Percentiles rank a stretch among this genome's conserved stretches.
Evolutionary conservation across 2,329 filamentous ascomycete genomes (phyloP).

Genomic region (Sporothrix sp.): DNA sequence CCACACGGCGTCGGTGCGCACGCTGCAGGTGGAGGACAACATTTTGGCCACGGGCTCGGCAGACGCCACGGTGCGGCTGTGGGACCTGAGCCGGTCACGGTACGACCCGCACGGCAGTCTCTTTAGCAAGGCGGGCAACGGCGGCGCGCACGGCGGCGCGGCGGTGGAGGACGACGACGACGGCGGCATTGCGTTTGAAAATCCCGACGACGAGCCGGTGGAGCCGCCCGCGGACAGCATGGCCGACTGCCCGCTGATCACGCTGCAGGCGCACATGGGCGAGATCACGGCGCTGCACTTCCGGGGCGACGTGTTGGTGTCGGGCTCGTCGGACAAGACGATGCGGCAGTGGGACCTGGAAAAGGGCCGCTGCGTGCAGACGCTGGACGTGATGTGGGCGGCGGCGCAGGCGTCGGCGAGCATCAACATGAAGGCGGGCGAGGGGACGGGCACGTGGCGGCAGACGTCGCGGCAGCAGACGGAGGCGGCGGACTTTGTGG

Average conservation of each 20-base stretch:
- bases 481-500: conserved; percentile 89
- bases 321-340: conserved; percentile 94
- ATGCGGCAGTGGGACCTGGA: conserved; percentile 95
- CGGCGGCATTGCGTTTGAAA: conserved; percentile 63
- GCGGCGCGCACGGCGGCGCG: conserved; percentile 51
- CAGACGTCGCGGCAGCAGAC: conserved; percentile 57
- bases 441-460: conserved; percentile 54
- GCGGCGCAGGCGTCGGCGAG: conserved; percentile 77
- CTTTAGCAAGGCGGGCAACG: conserved; percentile 36
- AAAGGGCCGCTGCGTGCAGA: conserved; percentile 95
- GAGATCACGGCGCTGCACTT: conserved; percentile 94
- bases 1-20: conserved; percentile 85
- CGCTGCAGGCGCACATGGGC: conserved; percentile 80
- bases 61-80: conserved; percentile 88
- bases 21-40: conserved; percentile 90
- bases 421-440: conserved; percentile 31
- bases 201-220: conserved; percentile 56
- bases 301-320: conserved; percentile 78
- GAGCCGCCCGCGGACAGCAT: conserved; percentile 70
- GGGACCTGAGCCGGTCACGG: conserved; percentile 85
- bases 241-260: conserved; percentile 81
- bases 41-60: conserved; percentile 89
- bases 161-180: conserved; percentile 42
- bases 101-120: conserved; percentile 62
- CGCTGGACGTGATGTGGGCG: conserved; percentile 94